phyloP scores from a whole-genome alignment of 768 basidiomycete species.

The Podaxis sp. region DNA sequence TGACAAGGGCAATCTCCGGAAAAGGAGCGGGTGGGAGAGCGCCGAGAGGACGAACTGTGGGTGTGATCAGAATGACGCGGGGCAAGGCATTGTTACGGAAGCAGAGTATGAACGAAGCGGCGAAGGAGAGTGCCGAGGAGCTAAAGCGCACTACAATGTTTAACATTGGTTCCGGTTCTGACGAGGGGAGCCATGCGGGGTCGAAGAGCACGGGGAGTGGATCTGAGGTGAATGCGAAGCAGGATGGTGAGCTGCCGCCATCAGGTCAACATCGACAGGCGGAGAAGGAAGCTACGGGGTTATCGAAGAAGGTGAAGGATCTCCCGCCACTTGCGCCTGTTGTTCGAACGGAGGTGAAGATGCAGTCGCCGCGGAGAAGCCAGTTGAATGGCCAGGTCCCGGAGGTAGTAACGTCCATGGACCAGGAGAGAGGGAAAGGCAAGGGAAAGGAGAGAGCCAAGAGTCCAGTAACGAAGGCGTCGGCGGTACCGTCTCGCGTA shows the following conservation, averaged over 20 bases:
- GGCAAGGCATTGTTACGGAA: conserved; percentile 1
- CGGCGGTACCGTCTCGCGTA: background rate
- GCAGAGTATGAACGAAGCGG: conserved; percentile 5
- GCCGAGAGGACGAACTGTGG: background rate
- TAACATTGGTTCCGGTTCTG: conserved; percentile 9
- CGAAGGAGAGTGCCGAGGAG: conserved; percentile 2
- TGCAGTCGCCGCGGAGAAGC: background rate
- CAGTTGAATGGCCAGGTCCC: conserved; percentile 5
- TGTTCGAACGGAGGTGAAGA: conserved; percentile 8
- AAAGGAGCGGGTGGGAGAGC: background rate
- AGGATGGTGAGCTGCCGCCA: background rate
- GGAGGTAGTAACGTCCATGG: conserved; percentile 15
- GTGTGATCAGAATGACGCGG: background rate
- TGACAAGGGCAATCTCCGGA: conserved; percentile 9
- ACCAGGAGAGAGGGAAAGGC: conserved; percentile 16
- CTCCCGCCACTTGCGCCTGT: background rate
- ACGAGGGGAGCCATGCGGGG: conserved; percentile 1
- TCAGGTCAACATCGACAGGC: background rate
- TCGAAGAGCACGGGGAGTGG: conserved; percentile 11
- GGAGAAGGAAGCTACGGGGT: background rate
- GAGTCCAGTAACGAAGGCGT: background rate
- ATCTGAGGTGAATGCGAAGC: background rate
- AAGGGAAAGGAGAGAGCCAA: conserved; percentile 13
- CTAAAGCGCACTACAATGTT: conserved; percentile 6
- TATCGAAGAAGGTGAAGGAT: background rate